Conservation (phyloP, 1,284 basidiomycete genomes). For the Lentinus polychrous region DNA sequence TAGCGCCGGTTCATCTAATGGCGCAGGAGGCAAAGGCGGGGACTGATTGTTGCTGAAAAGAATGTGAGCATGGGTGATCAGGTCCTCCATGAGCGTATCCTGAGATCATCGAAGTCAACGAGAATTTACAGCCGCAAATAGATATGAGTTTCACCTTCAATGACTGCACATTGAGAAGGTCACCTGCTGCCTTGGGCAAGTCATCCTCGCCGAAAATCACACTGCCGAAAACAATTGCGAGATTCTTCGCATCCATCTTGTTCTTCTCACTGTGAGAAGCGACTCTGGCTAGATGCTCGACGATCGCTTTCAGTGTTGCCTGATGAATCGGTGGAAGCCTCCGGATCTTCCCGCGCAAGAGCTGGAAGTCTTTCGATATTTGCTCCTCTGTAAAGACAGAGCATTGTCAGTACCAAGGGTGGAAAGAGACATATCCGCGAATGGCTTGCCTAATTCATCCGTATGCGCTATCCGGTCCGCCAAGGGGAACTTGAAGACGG, state of each 20-base stretch:
- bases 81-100: slow-evolving; percentile 86
- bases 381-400: slow-evolving; percentile 51
- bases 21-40: slow-evolving; percentile 63
- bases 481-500: slow-evolving; percentile 82
- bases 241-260: slow-evolving; percentile 92
- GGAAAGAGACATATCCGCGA: neutral
- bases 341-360: slow-evolving; percentile 76
- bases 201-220: slow-evolving; percentile 91
- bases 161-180: slow-evolving; percentile 65
- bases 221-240: slow-evolving; percentile 80
- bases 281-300: slow-evolving; percentile 84
- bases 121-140: slow-evolving; percentile 3
- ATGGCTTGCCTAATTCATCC: slow-evolving; percentile 56
- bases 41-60: slow-evolving; percentile 51
- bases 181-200: slow-evolving; percentile 57
- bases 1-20: slow-evolving; percentile 49
- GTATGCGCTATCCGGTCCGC: slow-evolving; percentile 83
- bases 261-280: slow-evolving; percentile 67
- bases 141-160: slow-evolving; percentile 49
- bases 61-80: slow-evolving; percentile 62
- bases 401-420: slow-evolving; percentile 8
- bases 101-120: slow-evolving; percentile 23
- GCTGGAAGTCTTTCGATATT: slow-evolving; percentile 61
- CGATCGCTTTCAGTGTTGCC: slow-evolving; percentile 78
- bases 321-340: slow-evolving; percentile 85